Evolutionary conservation across 305 asterid species (phyloP).

Genomic region (Rubia balearica): DNA sequence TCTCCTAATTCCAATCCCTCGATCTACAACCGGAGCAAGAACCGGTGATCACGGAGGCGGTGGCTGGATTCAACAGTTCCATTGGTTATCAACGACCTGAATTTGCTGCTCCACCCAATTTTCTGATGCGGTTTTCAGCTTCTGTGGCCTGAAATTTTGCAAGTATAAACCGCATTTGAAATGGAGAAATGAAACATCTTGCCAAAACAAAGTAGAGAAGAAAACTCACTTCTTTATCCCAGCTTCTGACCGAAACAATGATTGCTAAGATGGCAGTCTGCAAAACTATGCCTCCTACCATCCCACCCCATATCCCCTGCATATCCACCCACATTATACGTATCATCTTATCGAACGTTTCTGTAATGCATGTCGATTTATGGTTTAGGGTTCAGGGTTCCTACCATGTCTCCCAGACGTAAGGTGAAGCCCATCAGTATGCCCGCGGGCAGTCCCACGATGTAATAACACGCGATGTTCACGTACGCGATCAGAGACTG

Average conservation of each 20-base stretch:
- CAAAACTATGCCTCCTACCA: conserved; percentile 65
- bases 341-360: no score
- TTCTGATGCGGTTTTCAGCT: conserved; percentile 22
- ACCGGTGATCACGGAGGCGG: no score
- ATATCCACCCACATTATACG: neutral
- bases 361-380: no score
- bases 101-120: conserved; percentile 22
- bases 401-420: conserved; percentile 46
- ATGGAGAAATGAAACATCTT: no score
- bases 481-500: conserved; percentile 61
- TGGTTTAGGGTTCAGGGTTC: no score
- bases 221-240: conserved; percentile 63
- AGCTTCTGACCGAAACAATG: conserved; percentile 45
- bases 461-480: conserved; percentile 64
- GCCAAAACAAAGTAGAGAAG: neutral
- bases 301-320: conserved; percentile 90
- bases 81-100: conserved; percentile 3
- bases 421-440: conserved; percentile 55
- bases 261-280: conserved; percentile 58
- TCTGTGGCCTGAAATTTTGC: conserved; percentile 18
- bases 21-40: neutral
- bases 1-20: neutral
- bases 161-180: no score
- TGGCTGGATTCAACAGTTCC: no score
- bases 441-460: conserved; percentile 74